These are phyloP conservation scores for Cantharellus anzutake DNA, from an alignment of 768 basidiomycete genomes.

Conservation along the genomic window DNA sequence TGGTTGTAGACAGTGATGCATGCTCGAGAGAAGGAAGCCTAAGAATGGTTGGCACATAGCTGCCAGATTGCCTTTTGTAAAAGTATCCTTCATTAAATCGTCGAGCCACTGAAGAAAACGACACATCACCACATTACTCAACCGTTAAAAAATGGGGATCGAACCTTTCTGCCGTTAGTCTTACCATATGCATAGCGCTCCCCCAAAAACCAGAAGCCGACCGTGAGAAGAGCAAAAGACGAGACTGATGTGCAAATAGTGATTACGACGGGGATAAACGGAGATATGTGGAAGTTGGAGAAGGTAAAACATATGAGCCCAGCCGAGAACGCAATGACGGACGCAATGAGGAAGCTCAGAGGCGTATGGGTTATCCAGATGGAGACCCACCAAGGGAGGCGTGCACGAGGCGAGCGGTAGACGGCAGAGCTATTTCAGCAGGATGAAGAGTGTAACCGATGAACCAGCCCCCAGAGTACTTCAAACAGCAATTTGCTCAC, in stretches of 20 bases:
- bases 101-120: too few species aligned
- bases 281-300: background rate
- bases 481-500: too few species aligned
- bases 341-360: constrained; percentile 5
- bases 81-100: too few species aligned
- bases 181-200: constrained; percentile 4
- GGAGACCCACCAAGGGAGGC: constrained; percentile 7
- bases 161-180: too few species aligned
- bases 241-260: constrained; percentile 5
- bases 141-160: too few species aligned
- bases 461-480: too few species aligned
- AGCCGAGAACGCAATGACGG: constrained; percentile 8
- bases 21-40: too few species aligned
- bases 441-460: too few species aligned
- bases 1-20: too few species aligned
- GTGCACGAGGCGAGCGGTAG: constrained; percentile 6
- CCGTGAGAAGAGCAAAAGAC: constrained; percentile 5
- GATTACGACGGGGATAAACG: background rate
- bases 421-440: background rate
- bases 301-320: constrained; percentile 7
- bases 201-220: constrained; percentile 6
- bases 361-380: constrained; percentile 9
- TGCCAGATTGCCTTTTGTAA: too few species aligned
- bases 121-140: too few species aligned
- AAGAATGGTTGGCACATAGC: too few species aligned